Percentiles rank a stretch among this genome's conserved stretches.
Evolutionary conservation across 2,329 filamentous ascomycete genomes (phyloP).

Genomic region (Penicillium digitatum): DNA sequence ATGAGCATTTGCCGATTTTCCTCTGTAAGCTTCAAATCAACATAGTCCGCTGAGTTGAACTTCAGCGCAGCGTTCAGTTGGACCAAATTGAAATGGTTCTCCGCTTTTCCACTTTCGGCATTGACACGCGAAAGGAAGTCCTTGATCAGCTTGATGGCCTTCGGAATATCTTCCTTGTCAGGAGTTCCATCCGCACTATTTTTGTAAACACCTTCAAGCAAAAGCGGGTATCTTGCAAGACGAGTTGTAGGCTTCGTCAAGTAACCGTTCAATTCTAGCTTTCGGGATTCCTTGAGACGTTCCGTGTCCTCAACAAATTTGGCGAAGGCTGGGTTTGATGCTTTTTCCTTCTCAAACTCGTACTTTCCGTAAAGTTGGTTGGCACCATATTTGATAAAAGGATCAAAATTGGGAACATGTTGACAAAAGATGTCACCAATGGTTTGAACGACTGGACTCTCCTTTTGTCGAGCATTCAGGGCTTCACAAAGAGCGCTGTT

Average conservation of each 20-base stretch:
- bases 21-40: constrained; percentile 91
- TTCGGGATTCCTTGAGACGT: constrained; percentile 89
- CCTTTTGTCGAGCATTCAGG: constrained; percentile 86
- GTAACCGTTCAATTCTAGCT: constrained; percentile 95
- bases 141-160: constrained; percentile 80
- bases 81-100: constrained; percentile 94
- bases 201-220: constrained; percentile 88
- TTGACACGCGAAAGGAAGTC: constrained; percentile 87
- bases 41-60: constrained; percentile 82
- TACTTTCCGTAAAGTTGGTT: constrained; percentile 96
- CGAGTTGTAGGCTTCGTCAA: constrained; percentile 95
- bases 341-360: constrained; percentile 94
- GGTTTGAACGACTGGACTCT: constrained; percentile 79
- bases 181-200: constrained; percentile 84
- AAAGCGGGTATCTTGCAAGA: constrained; percentile 84
- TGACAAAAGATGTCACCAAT: constrained; percentile 93
- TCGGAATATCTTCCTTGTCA: constrained; percentile 87
- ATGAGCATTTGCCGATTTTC: constrained; percentile 89
- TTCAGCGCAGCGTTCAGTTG: constrained; percentile 87
- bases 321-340: constrained; percentile 75
- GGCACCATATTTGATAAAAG: constrained; percentile 93
- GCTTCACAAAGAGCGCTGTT: constrained; percentile 83
- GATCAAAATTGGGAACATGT: constrained; percentile 86
- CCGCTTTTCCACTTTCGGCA: constrained; percentile 89
- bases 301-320: constrained; percentile 97